phyloP scores from a whole-genome alignment of 495 filamentous ascomycete genomes.

The Stereocaulon alpinum region DNA sequence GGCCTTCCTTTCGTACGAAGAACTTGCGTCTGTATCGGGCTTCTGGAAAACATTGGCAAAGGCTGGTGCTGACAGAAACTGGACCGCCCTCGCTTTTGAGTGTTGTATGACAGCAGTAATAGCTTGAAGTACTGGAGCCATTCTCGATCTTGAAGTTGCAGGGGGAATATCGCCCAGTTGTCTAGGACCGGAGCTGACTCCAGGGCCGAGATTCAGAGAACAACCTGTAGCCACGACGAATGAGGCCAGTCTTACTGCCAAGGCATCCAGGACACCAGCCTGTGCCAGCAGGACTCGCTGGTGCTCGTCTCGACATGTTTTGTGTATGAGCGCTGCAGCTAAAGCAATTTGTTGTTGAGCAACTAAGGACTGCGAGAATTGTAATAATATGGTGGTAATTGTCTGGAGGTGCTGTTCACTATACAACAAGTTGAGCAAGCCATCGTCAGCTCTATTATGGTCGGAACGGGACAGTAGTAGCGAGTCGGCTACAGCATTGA shows the following conservation, averaged over 20 bases:
- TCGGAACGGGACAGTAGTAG: conserved; percentile 39
- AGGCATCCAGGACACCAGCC: conserved; percentile 63
- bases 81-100: conserved; percentile 65
- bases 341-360: conserved; percentile 59
- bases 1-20: conserved; percentile 36
- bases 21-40: conserved; percentile 33
- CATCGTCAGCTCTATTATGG: conserved; percentile 33
- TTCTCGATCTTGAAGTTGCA: conserved; percentile 46
- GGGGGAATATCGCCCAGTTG: conserved; percentile 27
- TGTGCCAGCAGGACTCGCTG: conserved; percentile 62
- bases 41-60: conserved; percentile 63
- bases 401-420: conserved; percentile 43
- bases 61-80: conserved; percentile 67
- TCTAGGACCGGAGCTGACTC: conserved; percentile 27
- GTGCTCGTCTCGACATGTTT: conserved; percentile 54
- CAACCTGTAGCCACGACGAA: conserved; percentile 58
- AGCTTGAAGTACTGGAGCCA: conserved; percentile 69
- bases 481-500: conserved; percentile 63
- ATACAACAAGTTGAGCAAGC: conserved; percentile 58
- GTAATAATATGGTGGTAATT: conserved; percentile 54
- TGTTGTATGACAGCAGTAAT: conserved; percentile 67
- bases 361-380: conserved; percentile 37
- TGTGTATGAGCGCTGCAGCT: conserved; percentile 56
- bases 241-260: conserved; percentile 66
- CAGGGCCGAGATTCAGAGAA: conserved; percentile 26